Evolutionary conservation across 441 rosid genomes (phyloP).

Genomic region (Erysimum pusillum): DNA sequence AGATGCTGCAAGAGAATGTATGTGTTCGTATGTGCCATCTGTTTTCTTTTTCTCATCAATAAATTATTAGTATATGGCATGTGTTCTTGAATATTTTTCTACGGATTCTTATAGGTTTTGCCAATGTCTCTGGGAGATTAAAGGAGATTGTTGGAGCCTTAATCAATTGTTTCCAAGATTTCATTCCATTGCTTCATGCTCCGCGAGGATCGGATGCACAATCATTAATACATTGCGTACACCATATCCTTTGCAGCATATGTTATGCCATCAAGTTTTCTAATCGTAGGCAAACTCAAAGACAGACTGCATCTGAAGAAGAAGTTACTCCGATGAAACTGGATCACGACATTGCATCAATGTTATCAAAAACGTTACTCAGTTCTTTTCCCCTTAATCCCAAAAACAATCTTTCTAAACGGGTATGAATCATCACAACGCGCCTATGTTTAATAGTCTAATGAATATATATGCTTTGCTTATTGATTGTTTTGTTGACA

Average conservation of each 20-base stretch:
- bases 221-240: constrained; percentile 67
- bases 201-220: constrained; percentile 56
- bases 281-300: constrained; percentile 47
- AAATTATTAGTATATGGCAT: constrained; percentile 30
- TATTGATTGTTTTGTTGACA: constrained; percentile 50
- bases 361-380: constrained; percentile 67
- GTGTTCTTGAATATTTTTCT: constrained; percentile 18
- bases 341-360: constrained; percentile 60
- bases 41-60: constrained; percentile 28
- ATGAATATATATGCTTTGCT: background rate
- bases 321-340: constrained; percentile 41
- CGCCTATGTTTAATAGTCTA: constrained; percentile 10
- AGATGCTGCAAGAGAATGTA: constrained; percentile 51
- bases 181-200: constrained; percentile 63
- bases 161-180: constrained; percentile 76
- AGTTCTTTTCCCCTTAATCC: constrained; percentile 72
- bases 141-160: constrained; percentile 78
- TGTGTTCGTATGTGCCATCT: constrained; percentile 45
- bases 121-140: constrained; percentile 56
- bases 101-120: constrained; percentile 55
- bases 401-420: constrained; percentile 58
- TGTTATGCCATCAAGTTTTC: constrained; percentile 64
- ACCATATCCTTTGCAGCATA: constrained; percentile 70
- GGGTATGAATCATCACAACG: constrained; percentile 52
- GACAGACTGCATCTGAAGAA: constrained; percentile 48